These are phyloP conservation scores for Entomortierella chlamydospora DNA, from an alignment of 192 early-diverging fungal species.

Conservation along the genomic window DNA sequence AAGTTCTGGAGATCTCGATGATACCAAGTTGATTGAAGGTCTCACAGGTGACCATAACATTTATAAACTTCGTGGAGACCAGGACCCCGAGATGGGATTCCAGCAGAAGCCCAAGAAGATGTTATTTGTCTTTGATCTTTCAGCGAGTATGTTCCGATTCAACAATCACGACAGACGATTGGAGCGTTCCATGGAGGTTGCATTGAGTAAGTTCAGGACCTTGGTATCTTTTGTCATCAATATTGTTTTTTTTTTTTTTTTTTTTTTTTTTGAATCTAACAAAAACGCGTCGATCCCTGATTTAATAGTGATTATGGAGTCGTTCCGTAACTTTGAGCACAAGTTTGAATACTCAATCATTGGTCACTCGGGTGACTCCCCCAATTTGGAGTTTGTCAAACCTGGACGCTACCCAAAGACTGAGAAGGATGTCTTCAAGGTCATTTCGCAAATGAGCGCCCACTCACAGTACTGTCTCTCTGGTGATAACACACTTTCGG, in stretches of 20 bases:
- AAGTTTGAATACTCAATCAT: slow-evolving; percentile 83
- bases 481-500: slow-evolving; percentile 82
- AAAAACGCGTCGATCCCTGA: neutral
- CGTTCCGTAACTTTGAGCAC: slow-evolving; percentile 79
- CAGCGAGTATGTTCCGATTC: slow-evolving; percentile 76
- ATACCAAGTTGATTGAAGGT: slow-evolving; percentile 82
- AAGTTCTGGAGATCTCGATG: slow-evolving; percentile 83
- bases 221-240: neutral
- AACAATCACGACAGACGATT: slow-evolving; percentile 71
- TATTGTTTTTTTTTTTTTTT: neutral
- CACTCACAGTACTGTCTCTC: slow-evolving; percentile 86
- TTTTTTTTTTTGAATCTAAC: neutral
- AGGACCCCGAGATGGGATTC: slow-evolving; percentile 74
- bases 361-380: slow-evolving; percentile 82
- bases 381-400: slow-evolving; percentile 78
- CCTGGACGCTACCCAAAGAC: slow-evolving; percentile 79
- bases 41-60: slow-evolving; percentile 81
- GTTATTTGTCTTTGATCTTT: slow-evolving; percentile 84
- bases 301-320: slow-evolving; percentile 74
- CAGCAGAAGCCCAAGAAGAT: slow-evolving; percentile 82
- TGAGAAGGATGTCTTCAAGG: slow-evolving; percentile 78
- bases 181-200: slow-evolving; percentile 72
- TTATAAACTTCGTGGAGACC: slow-evolving; percentile 85
- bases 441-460: slow-evolving; percentile 77
- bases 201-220: slow-evolving; percentile 54